Conservation (phyloP, 1,284 basidiomycete genomes). For the Peniophora sp. region DNA sequence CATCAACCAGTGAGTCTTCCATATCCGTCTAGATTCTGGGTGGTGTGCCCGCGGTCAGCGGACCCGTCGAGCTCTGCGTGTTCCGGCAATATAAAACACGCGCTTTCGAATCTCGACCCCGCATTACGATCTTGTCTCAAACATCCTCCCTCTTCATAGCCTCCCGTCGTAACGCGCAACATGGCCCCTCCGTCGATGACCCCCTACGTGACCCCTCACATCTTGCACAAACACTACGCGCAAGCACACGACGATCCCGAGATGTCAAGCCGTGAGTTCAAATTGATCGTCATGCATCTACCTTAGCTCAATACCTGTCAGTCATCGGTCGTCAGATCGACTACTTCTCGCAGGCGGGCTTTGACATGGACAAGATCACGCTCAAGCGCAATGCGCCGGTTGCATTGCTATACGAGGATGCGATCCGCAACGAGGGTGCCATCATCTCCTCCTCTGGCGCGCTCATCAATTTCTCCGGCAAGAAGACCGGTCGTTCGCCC, state of each 20-base stretch:
- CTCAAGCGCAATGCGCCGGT: slow-evolving; percentile 94
- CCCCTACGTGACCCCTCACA: slow-evolving; percentile 79
- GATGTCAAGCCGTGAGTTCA: slow-evolving; percentile 46
- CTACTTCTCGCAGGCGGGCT: slow-evolving; percentile 98
- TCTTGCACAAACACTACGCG: slow-evolving; percentile 77
- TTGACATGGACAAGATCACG: slow-evolving; percentile 91
- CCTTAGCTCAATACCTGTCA: slow-evolving; percentile 20
- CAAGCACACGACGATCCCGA: slow-evolving; percentile 60
- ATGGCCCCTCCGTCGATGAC: slow-evolving; percentile 62
- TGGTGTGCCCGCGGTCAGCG: neutral
- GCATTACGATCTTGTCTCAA: neutral
- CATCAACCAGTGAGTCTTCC: neutral
- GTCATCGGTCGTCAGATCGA: slow-evolving; percentile 90
- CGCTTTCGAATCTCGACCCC: slow-evolving; percentile 2
- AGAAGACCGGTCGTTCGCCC: slow-evolving; percentile 97
- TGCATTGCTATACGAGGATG: slow-evolving; percentile 96
- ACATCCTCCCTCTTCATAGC: neutral
- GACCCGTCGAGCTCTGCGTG: neutral
- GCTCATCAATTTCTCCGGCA: slow-evolving; percentile 99
- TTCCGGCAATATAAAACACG: neutral
- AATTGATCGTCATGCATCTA: slow-evolving; percentile 1
- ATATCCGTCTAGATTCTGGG: neutral
- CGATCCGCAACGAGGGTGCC: slow-evolving; percentile 96
- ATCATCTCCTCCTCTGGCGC: slow-evolving; percentile 95
- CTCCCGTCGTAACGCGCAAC: slow-evolving; percentile 11